Evolutionary conservation across 192 early-diverging fungal genomes (phyloP).

Genomic region (Entomortierella lignicola): DNA sequence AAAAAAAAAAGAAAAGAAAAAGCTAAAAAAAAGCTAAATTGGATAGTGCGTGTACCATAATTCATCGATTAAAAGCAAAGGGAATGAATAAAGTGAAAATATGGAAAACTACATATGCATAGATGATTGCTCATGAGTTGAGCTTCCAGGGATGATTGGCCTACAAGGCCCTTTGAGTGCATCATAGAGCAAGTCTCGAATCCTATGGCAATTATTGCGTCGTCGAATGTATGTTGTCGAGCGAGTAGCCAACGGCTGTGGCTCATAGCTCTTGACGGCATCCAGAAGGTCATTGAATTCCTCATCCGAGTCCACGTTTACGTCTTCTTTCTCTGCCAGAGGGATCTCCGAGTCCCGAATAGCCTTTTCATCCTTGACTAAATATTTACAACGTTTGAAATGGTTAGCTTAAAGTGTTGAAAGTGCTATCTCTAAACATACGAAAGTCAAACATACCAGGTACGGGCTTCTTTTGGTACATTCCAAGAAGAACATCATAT

Average conservation of each 20-base stretch:
- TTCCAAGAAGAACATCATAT: conserved; percentile 82
- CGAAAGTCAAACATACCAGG: conserved; percentile 63
- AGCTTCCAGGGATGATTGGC: conserved; percentile 38
- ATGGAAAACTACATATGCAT: conserved; percentile 42
- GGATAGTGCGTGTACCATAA: too few species aligned
- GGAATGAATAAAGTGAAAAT: too few species aligned
- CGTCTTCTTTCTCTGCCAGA: conserved; percentile 66
- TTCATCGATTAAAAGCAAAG: too few species aligned
- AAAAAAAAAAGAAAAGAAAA: too few species aligned
- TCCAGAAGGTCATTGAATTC: conserved; percentile 77
- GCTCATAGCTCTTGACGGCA: conserved; percentile 70
- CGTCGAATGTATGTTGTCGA: conserved; percentile 65
- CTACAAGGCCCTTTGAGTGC: conserved; percentile 63
- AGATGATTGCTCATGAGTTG: conserved; percentile 40
- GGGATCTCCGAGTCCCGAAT: conserved; percentile 56
- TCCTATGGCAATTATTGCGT: conserved; percentile 68
- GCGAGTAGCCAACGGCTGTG: conserved; percentile 70
- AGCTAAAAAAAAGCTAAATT: too few species aligned
- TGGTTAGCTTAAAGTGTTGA: too few species aligned
- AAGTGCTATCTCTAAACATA: too few species aligned
- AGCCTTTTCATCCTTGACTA: conserved; percentile 53
- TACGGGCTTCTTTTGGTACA: conserved; percentile 81
- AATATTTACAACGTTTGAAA: too few species aligned
- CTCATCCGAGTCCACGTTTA: conserved; percentile 74
- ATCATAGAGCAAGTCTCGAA: conserved; percentile 72